Evolutionary conservation across 306 rosid genomes (phyloP), one percentile per base, ranked within the genome.

Genomic region (Vachellia collinsii): DNA sequence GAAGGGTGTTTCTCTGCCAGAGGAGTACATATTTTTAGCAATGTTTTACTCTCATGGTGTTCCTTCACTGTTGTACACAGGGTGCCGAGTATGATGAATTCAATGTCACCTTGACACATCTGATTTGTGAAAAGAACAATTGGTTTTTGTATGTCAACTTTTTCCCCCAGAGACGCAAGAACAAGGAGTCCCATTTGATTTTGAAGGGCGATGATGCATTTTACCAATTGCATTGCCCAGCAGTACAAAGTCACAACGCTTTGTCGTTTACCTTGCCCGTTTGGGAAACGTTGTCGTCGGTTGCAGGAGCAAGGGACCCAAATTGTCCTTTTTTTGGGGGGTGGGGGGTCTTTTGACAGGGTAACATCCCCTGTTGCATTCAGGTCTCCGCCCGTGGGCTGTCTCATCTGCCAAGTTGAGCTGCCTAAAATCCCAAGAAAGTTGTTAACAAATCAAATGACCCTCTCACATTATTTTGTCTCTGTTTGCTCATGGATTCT

Each of bases 211-310:
- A 68, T 42, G 10, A 42, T 41, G 9, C 50, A 4, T 10, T 10
- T 16, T 17, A 17, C 29, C 16, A 16, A 39, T 37, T 64, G 70
- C 43, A 37, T 64, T 36, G 44, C 69, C 8, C 20, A 2, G 1
- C 9, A 16, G 72, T 66, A 66, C 25, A 66, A 38, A 48, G 59
- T 9, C 25, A 5, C 34, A 67, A 39, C 34, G 5, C 50, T 43
- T 43, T 69, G 74, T 67, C 34, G 34, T 67, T 41, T 67, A 20
- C 20, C 9, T 41, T 3, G 5, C 51, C 0, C 34, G 61, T 34
- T 72, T 53, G 82, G 67, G 17, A 65, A 72, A 37, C 41, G 36
- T 78, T 85, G 83, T 75, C 79, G 78, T 85, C 74, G 64, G 88
- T 81, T 85, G 70, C 71, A 54, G 80, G 13, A 80, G 16, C 80